Evolutionary conservation across 306 rosid genomes (phyloP), one percentile per base, ranked within the genome.

Genomic region (Crotalaria pallida): DNA sequence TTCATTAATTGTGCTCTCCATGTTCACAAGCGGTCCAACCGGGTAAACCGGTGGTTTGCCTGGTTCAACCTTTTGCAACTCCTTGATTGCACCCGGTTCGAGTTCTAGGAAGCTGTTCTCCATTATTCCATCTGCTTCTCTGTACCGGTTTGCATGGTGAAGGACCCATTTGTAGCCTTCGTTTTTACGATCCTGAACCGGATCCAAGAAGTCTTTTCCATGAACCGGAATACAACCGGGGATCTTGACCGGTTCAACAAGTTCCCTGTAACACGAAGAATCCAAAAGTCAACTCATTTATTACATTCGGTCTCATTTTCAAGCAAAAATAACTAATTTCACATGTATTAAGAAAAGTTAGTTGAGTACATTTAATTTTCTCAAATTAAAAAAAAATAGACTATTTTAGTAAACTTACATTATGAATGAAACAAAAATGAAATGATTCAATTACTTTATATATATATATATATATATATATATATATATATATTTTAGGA

Each of bases 211-310:
- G 0, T 91, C 85, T 2, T 50, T 61, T 0, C 91, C 97, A 1
- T 61, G 80, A 51, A 91, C 12, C 3, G 96, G 89, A 2, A 75
- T 16, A 21, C 84, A 83, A 0, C 97, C 97, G n/a, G 97, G 97
- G 15, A 91, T 64, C 1, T 6, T 21, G 0, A 91, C 79, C 29
- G 83, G 88, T 24, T 84, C 88, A 2, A 74, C 5, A 2, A 83
- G 61, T 10, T 88, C 88, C 1, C 83, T 3, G 51, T 2, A 91
- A n/a, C n/a, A n/a, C n/a, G n/a, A n/a, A n/a, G n/a, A n/a, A n/a
- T n/a, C n/a, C n/a, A n/a, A n/a, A n/a, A n/a, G n/a, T n/a, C n/a
- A n/a, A n/a, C n/a, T n/a, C n/a, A n/a, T n/a, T n/a, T n/a, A n/a
- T n/a, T n/a, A n/a, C n/a, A n/a, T n/a, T n/a, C n/a, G n/a, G n/a